Base-by-base conservation (phyloP, 768 basidiomycete species). In the Crepidotus variabilis region DNA sequence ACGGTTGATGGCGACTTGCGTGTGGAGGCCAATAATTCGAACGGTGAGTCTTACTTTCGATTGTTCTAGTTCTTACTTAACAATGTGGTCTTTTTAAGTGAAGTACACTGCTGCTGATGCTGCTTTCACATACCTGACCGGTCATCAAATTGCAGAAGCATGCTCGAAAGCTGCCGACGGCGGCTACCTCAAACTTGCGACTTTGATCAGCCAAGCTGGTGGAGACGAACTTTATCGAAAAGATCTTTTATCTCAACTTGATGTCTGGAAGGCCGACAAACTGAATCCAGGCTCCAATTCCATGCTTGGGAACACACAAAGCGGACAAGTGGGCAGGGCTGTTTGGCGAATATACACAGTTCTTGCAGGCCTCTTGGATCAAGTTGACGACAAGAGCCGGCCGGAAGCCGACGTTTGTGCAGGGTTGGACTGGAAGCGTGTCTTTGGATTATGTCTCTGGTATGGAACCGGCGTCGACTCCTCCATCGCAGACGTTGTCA, bases 381-480 rank as follows among this genome's bases (percentile, higher is more conserved):
- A 82, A 57, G 69, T 84, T 6, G 75, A 87, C 9, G 77, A 81
- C 46, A 84, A 65, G 80, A 28, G 79, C 76, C 50, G 77, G n/a
- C 60, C 64, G 6, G 67, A 60, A 14, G 71, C 69, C 22, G 65
- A 83, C 54, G 75, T 97, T 4, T 76, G 84, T 16, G 75, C 85
- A 52, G 89, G 84, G 0, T 71, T 98, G 52, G 95, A 97, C 67
- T 99, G 97, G 97, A 95, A 94, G 69, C 84, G 94, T 18, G 87
- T 87, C 0, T 91, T 98, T 66, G 97, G 92, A 2, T 72, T 98
- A 46, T 87, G 87, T 58, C 73, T 98, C 32, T 99, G 97, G 97
- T 98, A 87, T 68, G 85, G 85, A 0, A 79, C 86, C 45, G 78
- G 84, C 2, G 77, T 92, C 61, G 82, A 90, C 57, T 79, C 87